phyloP scores from a whole-genome alignment of 805 yeast species.

The Lachancea cidri region DNA sequence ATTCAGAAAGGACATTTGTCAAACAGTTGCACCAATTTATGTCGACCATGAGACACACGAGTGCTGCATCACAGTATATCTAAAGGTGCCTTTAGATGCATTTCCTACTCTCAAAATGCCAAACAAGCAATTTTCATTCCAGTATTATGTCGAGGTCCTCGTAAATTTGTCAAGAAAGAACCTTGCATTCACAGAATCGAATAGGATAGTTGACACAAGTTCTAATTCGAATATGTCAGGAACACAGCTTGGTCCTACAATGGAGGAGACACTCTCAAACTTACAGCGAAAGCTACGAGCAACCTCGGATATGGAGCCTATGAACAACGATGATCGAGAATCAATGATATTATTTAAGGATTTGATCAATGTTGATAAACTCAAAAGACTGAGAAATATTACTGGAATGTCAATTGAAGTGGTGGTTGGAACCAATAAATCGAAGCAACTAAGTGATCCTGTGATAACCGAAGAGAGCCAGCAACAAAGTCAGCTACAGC shows the following conservation, averaged over 20 bases:
- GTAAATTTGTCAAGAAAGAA: slow-evolving; percentile 70
- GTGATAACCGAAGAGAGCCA: neutral
- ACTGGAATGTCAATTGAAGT: slow-evolving; percentile 77
- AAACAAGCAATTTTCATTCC: slow-evolving; percentile 58
- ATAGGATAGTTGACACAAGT: slow-evolving; percentile 23
- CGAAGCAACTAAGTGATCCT: neutral
- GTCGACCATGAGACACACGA: slow-evolving; percentile 62
- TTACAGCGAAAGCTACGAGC: slow-evolving; percentile 3
- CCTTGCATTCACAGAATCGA: slow-evolving; percentile 30
- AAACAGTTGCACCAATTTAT: slow-evolving; percentile 67
- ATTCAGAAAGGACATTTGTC: slow-evolving; percentile 79
- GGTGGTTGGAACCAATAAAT: slow-evolving; percentile 71
- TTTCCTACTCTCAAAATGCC: slow-evolving; percentile 79
- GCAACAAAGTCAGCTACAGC: neutral
- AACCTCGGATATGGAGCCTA: neutral
- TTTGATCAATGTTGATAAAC: slow-evolving; percentile 73
- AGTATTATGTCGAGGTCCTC: slow-evolving; percentile 77
- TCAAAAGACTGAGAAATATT: slow-evolving; percentile 71
- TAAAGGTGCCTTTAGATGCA: slow-evolving; percentile 76
- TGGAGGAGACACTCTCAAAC: slow-evolving; percentile 5
- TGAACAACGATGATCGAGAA: slow-evolving; percentile 22
- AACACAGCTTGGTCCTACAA: slow-evolving; percentile 2
- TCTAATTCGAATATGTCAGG: slow-evolving; percentile 2
- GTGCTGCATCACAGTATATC: slow-evolving; percentile 53
- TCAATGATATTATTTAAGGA: slow-evolving; percentile 25